These are phyloP conservation scores for Letharia columbiana DNA, from an alignment of 495 filamentous ascomycete species.

Conservation along the genomic window DNA sequence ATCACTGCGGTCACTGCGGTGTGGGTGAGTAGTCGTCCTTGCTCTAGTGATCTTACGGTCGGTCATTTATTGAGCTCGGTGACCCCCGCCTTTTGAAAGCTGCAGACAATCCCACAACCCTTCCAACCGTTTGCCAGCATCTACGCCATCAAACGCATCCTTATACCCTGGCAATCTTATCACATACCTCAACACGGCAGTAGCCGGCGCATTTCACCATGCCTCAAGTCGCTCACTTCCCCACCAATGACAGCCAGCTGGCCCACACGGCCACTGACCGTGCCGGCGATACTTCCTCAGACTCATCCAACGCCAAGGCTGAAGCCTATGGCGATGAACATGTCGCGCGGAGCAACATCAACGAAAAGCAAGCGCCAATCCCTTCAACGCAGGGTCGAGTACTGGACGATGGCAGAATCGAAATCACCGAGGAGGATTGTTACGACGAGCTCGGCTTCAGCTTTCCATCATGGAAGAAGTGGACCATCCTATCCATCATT, in stretches of 20 bases:
- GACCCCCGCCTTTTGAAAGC: not conserved
- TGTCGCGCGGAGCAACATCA: not conserved
- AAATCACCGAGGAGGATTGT: slow-evolving; percentile 49
- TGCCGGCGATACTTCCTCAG: slow-evolving; percentile 5
- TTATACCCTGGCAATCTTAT: not conserved
- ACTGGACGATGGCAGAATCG: slow-evolving; percentile 29
- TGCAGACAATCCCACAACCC: not conserved
- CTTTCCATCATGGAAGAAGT: slow-evolving; percentile 46
- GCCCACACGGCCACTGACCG: slow-evolving; percentile 4
- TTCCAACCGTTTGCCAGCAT: slow-evolving; percentile 3
- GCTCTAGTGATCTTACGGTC: not conserved
- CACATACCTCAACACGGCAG: not conserved
- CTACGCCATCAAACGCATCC: not conserved
- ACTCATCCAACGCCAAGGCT: not conserved
- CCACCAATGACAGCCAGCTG: slow-evolving; percentile 16
- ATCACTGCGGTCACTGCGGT: not conserved
- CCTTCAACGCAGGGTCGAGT: not conserved
- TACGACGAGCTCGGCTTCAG: slow-evolving; percentile 49
- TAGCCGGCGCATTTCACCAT: not conserved
- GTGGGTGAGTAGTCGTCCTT: not conserved
- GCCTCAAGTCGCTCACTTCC: slow-evolving; percentile 9
- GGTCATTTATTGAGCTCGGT: not conserved
- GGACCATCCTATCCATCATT: slow-evolving; percentile 53
- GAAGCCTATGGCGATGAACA: slow-evolving; percentile 1
- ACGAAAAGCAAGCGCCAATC: slow-evolving; percentile 5